Base-by-base conservation (phyloP, 768 basidiomycete genomes). In the Ephemerocybe angulata region DNA sequence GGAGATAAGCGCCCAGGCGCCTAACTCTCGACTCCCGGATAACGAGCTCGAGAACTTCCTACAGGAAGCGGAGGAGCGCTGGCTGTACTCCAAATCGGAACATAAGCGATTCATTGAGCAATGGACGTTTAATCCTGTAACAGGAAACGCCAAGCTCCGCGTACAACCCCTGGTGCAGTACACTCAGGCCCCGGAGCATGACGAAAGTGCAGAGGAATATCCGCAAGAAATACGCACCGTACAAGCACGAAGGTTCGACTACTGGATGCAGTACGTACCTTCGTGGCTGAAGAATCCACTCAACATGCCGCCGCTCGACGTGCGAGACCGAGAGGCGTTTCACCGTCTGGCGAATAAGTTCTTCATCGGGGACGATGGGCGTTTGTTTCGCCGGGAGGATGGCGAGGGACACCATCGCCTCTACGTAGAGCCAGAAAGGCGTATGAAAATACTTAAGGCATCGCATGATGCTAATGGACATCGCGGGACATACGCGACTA, bases 401-500 rank as follows among this genome's bases (percentile, higher is more conserved):
- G 40, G 40, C 6, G 40, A 42, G 19, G 40, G 40, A 10, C 40
- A 42, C 19, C 40, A 42, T 19, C 40, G 40, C 22, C 19, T 42
- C 6, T 42, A 42, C 19, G 22, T 42, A 5, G 22, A 28, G 1
- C 33, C 25, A n/a, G 53, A 59, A 13, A 19, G 61, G 11, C 22
- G 66, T 7, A 61, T 61, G 48, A 55, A 52, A 19, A 65, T 69
- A 49, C 21, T 70, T 50, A 31, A 29, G 37, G 52, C 52, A 0
- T 55, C 59, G 2, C 69, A 69, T 50, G 58, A 71, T 31, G 25
- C 42, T 6, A 22, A 66, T 4, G 69, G 66, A 40, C 66, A 71
- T 53, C 55, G 62, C 52, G 65, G 65, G 1, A 49, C 56, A 12
- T 66, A 54, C 31, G 58, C 65, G 0, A 69, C 63, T 0, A 52